A percentile compares a stretch with the other conserved stretches of the same genome.
These are phyloP conservation scores for Mycena latifolia DNA, from an alignment of 768 basidiomycete genomes.

Conservation along the genomic window DNA sequence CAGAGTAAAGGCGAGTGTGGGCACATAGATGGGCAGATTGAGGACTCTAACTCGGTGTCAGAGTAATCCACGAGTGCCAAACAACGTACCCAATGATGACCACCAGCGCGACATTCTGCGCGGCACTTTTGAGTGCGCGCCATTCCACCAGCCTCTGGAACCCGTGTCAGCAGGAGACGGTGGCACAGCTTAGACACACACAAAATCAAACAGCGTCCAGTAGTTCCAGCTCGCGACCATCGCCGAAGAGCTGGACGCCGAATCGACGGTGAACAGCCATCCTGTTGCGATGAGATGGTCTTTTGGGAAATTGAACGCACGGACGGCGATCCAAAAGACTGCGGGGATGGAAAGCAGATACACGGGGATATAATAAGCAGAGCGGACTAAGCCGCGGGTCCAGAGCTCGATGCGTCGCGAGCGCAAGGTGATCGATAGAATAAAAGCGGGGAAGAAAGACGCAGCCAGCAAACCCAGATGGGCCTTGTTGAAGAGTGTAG, in stretches of 20 bases:
- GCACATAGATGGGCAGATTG: constrained; percentile 42
- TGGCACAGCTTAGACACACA: background rate
- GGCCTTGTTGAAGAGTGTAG: constrained; percentile 29
- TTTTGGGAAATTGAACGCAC: constrained; percentile 9
- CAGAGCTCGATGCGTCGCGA: constrained; percentile 28
- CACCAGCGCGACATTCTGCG: constrained; percentile 37
- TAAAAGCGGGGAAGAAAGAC: constrained; percentile 37
- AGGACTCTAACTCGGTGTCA: constrained; percentile 25
- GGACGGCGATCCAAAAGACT: constrained; percentile 38
- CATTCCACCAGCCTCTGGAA: constrained; percentile 37
- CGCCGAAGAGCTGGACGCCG: constrained; percentile 19
- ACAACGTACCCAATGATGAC: constrained; percentile 38
- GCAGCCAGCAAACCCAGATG: constrained; percentile 39
- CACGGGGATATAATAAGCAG: constrained; percentile 36
- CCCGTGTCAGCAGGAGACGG: background rate
- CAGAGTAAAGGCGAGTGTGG: constrained; percentile 38
- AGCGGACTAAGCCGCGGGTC: constrained; percentile 37
- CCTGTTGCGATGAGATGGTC: constrained; percentile 28
- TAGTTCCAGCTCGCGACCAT: constrained; percentile 40
- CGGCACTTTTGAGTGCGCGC: constrained; percentile 37
- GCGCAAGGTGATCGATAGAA: constrained; percentile 37
- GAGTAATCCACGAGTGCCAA: too few species aligned
- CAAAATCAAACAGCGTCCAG: constrained; percentile 41
- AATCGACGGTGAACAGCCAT: constrained; percentile 40
- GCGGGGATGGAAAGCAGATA: constrained; percentile 35